Base-by-base conservation (phyloP, 2,329 filamentous ascomycete species). In the Amauroascus verrucosus region DNA sequence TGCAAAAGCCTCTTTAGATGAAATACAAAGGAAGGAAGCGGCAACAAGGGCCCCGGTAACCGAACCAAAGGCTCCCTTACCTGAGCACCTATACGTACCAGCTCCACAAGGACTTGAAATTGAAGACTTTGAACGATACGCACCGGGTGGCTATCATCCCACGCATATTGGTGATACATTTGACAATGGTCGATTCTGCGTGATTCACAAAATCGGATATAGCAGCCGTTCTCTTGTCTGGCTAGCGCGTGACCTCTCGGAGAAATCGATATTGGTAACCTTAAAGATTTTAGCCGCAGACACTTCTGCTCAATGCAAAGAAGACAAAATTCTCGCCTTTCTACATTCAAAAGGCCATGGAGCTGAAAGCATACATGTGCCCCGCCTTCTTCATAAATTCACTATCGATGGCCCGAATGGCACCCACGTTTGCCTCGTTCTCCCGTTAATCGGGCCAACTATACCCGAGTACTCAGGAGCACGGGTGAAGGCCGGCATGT, bases 141-240 rank as follows among this genome's bases (percentile, higher is more conserved):
- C 8, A 5, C 35, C 14, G 4, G 46, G 46, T 7, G 46, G 30
- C 2, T 48, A 48, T 14, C 46, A 48, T 35, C 46, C 46, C 11
- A 48, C 46, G 2, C 46, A 37, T 20, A 41, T 51, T 22, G 48
- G 48, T n/a, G 48, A 51, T 24, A 37, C 30, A 14, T 43, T 30
- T 6, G 24, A 30, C 14, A 24, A 51, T 2, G 38, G 28, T 6
- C 48, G 48, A 4, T 51, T 20, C 14, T 7, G 18, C 14, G 20
- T 51, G 1, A n/a, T 51, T 20, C 48, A 51, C 28, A 51, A 51
- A 33, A 2, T 51, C 8, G 48, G 48, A 20, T 40, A 3, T 16
- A 24, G 48, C 18, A 13, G 26, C 35, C 18, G 16, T 32, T 51
- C 48, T 2, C 8, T 24, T 3, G 37, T 51, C 24, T 51, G 48